A percentile compares a stretch with the other conserved stretches of the same genome.
phyloP scores from a whole-genome alignment of 345 rosid species.

The Streptanthus diversifolius region DNA sequence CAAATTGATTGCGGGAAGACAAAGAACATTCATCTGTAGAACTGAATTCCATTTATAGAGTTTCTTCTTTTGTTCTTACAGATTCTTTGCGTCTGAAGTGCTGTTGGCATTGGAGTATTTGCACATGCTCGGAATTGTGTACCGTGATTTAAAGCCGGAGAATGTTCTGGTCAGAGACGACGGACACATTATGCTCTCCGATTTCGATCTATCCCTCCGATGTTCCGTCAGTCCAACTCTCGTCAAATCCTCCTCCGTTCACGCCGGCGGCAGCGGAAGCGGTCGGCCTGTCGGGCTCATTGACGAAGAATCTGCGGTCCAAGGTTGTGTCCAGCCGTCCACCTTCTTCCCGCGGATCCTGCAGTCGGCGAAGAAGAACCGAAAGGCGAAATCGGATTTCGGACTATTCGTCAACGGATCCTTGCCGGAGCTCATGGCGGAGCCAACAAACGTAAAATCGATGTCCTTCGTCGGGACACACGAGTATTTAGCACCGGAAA shows the following conservation, averaged over 20 bases:
- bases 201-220: constrained; percentile 83
- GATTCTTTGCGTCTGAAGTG: constrained; percentile 91
- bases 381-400: constrained; percentile 83
- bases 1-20: background rate
- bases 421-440: constrained; percentile 87
- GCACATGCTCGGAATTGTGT: constrained; percentile 94
- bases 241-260: constrained; percentile 76
- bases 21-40: background rate
- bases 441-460: constrained; percentile 80
- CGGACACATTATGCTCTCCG: constrained; percentile 92
- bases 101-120: constrained; percentile 81
- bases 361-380: constrained; percentile 61
- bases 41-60: background rate
- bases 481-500: constrained; percentile 88
- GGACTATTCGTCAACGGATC: constrained; percentile 60
- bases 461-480: constrained; percentile 97
- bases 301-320: constrained; percentile 57
- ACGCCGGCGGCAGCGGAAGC: constrained; percentile 27
- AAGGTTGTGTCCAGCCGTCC: constrained; percentile 69
- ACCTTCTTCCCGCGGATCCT: constrained; percentile 76
- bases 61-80: constrained; percentile 10
- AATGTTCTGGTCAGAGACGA: constrained; percentile 81
- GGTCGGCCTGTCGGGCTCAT: constrained; percentile 42
- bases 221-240: constrained; percentile 84
- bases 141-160: constrained; percentile 88